Percentiles rank a stretch among this genome's conserved stretches.
Evolutionary conservation across 2,329 filamentous ascomycete genomes (phyloP).

Genomic region (Tolypocladium guangdongense): DNA sequence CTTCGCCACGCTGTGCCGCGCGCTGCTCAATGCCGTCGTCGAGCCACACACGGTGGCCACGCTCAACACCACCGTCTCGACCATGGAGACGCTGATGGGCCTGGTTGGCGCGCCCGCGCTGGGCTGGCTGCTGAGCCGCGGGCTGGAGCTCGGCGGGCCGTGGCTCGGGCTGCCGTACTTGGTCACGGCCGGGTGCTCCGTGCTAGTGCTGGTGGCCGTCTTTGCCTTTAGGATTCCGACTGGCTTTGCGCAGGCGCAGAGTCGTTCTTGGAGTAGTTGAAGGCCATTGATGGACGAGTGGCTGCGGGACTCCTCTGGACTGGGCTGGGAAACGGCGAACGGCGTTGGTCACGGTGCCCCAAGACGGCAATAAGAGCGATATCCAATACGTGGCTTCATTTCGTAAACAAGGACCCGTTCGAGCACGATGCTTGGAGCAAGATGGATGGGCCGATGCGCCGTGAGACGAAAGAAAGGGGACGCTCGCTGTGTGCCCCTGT

Average conservation of each 20-base stretch:
- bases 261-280: not conserved
- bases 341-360: not conserved
- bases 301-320: not conserved
- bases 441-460: no score
- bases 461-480: not conserved
- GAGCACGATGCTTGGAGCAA: no score
- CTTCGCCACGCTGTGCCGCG: conserved; percentile 30
- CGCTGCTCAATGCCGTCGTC: conserved; percentile 40
- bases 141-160: conserved; percentile 31
- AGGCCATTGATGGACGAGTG: not conserved
- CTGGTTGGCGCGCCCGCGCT: conserved; percentile 35
- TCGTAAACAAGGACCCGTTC: not conserved
- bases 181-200: conserved; percentile 21
- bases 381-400: not conserved
- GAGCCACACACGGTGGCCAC: conserved; percentile 42
- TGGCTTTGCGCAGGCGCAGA: conserved; percentile 6
- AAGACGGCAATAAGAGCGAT: not conserved
- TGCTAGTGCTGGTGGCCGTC: conserved; percentile 16
- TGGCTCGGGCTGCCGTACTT: conserved; percentile 42
- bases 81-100: conserved; percentile 37
- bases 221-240: conserved; percentile 16
- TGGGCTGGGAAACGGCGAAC: not conserved
- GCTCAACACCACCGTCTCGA: conserved; percentile 39
- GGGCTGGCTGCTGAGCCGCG: conserved; percentile 33
- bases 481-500: not conserved